These are phyloP conservation scores for Ottelia alismoides DNA, from an alignment of 106 monocot species.

Conservation along the genomic window DNA sequence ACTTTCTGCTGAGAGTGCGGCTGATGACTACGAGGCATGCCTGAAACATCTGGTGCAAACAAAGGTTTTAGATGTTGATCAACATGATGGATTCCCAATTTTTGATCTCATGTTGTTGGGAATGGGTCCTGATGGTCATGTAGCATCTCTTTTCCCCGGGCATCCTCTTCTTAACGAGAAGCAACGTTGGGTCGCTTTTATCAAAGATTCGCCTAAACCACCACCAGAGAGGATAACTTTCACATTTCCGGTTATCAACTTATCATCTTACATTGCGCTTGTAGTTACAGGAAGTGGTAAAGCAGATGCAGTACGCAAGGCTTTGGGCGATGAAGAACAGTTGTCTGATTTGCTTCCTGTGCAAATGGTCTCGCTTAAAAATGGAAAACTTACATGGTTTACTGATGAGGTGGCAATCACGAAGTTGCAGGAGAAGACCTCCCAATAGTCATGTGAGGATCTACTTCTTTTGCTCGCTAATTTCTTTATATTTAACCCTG, in stretches of 20 bases:
- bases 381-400: slow-evolving; percentile 9
- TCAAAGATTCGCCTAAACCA: no score
- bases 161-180: slow-evolving; percentile 1
- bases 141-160: slow-evolving; percentile 6
- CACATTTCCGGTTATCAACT: slow-evolving; percentile 12
- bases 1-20: slow-evolving; percentile 7
- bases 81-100: not conserved
- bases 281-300: slow-evolving; percentile 4
- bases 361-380: not conserved
- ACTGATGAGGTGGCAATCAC: slow-evolving; percentile 1
- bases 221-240: slow-evolving; percentile 13
- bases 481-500: no score
- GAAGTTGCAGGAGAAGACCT: slow-evolving; percentile 17
- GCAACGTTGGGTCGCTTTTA: slow-evolving; percentile 2
- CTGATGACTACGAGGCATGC: no score
- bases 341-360: slow-evolving; percentile 1
- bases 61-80: not conserved
- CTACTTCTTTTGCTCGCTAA: no score
- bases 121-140: no score
- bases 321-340: not conserved
- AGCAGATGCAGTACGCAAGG: not conserved
- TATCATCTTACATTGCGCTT: slow-evolving; percentile 1
- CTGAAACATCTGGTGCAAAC: slow-evolving; percentile 1
- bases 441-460: slow-evolving; percentile 4
- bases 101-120: slow-evolving; percentile 9